A percentile compares a stretch with the other conserved stretches of the same genome.
These are phyloP conservation scores for Suhomyces maxii DNA, from an alignment of 1,139 yeast genomes.

Conservation along the genomic window DNA sequence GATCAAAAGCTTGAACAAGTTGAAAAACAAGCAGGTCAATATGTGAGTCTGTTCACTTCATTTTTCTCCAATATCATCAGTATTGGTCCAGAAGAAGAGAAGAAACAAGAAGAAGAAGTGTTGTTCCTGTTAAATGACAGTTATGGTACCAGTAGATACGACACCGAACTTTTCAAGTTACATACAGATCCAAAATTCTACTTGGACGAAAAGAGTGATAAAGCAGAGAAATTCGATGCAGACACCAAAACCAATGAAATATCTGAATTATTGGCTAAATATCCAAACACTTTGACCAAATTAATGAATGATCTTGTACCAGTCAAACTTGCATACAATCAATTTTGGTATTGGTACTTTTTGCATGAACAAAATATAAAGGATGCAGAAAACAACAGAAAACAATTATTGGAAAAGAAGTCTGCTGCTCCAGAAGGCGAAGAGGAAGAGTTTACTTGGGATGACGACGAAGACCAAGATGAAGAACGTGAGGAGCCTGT, in stretches of 20 bases:
- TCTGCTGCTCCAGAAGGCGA: conserved; percentile 30
- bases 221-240: conserved; percentile 36
- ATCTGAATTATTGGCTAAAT: conserved; percentile 44
- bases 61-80: conserved; percentile 56
- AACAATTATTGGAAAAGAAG: conserved; percentile 49
- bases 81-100: conserved; percentile 30
- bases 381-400: conserved; percentile 66
- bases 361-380: conserved; percentile 54
- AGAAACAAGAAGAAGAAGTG: conserved; percentile 20
- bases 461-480: conserved; percentile 64
- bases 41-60: conserved; percentile 57
- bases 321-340: conserved; percentile 52
- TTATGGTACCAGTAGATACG: conserved; percentile 45
- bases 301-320: conserved; percentile 73
- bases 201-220: conserved; percentile 18
- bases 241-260: conserved; percentile 56
- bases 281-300: conserved; percentile 51
- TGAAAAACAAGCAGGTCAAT: conserved; percentile 63
- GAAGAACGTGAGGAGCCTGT: conserved; percentile 34
- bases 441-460: conserved; percentile 57
- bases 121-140: conserved; percentile 27
- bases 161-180: conserved; percentile 40
- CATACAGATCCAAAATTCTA: conserved; percentile 33
- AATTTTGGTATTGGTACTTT: conserved; percentile 79
- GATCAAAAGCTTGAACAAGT: conserved; percentile 69